phyloP scores from a whole-genome alignment of 2,329 filamentous ascomycete genomes.

The Pseudogymnoascus sp. region DNA sequence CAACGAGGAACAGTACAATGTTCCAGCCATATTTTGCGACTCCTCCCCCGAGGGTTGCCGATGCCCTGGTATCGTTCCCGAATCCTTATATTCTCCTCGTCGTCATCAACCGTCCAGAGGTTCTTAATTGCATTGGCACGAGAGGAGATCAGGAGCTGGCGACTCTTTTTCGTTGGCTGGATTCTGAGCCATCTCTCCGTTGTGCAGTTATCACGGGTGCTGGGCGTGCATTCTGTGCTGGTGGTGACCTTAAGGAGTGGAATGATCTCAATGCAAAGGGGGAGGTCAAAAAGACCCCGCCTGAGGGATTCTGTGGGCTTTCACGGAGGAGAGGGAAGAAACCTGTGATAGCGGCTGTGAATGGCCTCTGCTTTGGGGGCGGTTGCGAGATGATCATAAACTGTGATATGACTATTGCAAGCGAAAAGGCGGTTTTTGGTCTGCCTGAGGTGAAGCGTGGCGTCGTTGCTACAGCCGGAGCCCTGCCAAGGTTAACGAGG shows the following conservation, averaged over 20 bases:
- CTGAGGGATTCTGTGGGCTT: constrained; percentile 55
- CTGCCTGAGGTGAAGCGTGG: constrained; percentile 65
- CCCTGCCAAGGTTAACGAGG: constrained; percentile 55
- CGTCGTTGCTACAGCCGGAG: constrained; percentile 62
- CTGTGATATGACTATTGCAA: constrained; percentile 61
- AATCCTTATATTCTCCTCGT: constrained; percentile 46
- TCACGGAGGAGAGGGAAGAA: constrained; percentile 61
- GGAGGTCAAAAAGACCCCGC: constrained; percentile 18
- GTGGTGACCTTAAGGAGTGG: constrained; percentile 61
- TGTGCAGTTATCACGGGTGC: constrained; percentile 55
- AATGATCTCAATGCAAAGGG: constrained; percentile 33
- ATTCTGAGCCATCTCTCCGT: constrained; percentile 49
- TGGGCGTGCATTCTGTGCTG: constrained; percentile 58
- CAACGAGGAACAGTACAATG: background rate
- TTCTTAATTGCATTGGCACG: constrained; percentile 46
- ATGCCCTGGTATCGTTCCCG: constrained; percentile 38
- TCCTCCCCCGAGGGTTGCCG: constrained; percentile 16
- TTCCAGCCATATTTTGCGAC: constrained; percentile 14
- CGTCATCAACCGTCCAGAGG: constrained; percentile 48
- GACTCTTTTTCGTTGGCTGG: constrained; percentile 49
- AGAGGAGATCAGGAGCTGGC: constrained; percentile 33
- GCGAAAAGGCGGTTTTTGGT: constrained; percentile 49
- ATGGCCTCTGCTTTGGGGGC: constrained; percentile 65
- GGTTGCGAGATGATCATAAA: constrained; percentile 71
- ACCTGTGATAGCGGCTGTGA: constrained; percentile 67